Evolutionary conservation across 176 grass and related monocot genomes (phyloP).

Genomic region (Panicum miliaceum): DNA sequence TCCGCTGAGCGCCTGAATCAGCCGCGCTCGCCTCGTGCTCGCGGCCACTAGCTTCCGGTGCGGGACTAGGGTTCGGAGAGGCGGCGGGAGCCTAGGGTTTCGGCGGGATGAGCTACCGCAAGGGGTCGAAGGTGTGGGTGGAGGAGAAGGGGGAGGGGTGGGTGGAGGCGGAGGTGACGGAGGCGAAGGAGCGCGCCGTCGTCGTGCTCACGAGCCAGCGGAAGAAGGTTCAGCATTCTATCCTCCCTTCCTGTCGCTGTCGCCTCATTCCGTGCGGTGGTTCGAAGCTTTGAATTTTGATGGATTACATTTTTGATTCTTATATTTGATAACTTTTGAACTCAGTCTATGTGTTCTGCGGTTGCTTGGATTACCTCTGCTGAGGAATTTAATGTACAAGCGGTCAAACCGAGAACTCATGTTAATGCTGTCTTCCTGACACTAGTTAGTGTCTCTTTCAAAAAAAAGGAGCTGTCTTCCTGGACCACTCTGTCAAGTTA

Average conservation of each 20-base stretch:
- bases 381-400: conserved; percentile 4
- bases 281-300: conserved; percentile 13
- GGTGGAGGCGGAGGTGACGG: conserved; percentile 86
- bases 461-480: not conserved
- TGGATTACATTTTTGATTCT: conserved; percentile 5
- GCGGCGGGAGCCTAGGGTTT: conserved; percentile 48
- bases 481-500: not conserved
- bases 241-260: conserved; percentile 34
- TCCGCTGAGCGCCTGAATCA: not conserved
- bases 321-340: conserved; percentile 10
- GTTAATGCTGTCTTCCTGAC: not conserved
- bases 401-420: not conserved
- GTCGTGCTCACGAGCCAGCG: conserved; percentile 64
- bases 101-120: conserved; percentile 81
- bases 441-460: no score
- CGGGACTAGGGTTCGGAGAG: conserved; percentile 40
- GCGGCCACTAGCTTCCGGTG: conserved; percentile 10
- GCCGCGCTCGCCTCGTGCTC: conserved; percentile 16
- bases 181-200: conserved; percentile 54
- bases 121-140: conserved; percentile 93
- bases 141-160: conserved; percentile 90
- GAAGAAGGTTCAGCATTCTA: conserved; percentile 62
- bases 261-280: conserved; percentile 44
- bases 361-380: not conserved
- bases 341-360: not conserved